Percentiles rank a stretch among this genome's conserved stretches.
Conservation (phyloP, 106 monocot genomes). For the Allium sativum region DNA sequence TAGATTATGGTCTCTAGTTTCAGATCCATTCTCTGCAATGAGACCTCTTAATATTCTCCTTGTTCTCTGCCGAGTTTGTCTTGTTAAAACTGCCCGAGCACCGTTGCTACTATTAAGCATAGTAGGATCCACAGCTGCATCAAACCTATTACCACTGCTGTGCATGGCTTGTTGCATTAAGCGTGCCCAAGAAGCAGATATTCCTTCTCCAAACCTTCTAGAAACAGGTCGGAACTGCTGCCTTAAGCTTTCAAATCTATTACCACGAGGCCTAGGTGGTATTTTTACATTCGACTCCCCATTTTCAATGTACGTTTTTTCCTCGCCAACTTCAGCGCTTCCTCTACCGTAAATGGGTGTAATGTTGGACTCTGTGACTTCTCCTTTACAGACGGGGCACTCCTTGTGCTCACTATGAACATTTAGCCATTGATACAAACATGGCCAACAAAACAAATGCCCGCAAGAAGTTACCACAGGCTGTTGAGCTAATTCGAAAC, state of each 20-base stretch:
- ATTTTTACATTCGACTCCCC: constrained; percentile 22
- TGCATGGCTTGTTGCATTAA: constrained; percentile 19
- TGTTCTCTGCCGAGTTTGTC: constrained; percentile 19
- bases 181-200: too few relatives aligned
- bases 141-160: not conserved
- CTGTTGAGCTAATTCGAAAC: constrained; percentile 47
- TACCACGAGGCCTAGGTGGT: constrained; percentile 49
- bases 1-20: constrained; percentile 1
- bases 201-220: constrained; percentile 17
- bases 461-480: constrained; percentile 76
- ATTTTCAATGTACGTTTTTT: not conserved
- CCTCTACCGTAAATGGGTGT: constrained; percentile 60
- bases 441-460: constrained; percentile 74
- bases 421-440: constrained; percentile 70
- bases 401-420: constrained; percentile 34
- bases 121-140: constrained; percentile 2
- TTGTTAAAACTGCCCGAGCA: constrained; percentile 12
- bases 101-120: constrained; percentile 1
- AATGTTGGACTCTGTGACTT: constrained; percentile 36
- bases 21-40: constrained; percentile 10
- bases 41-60: constrained; percentile 11
- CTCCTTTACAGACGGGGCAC: constrained; percentile 73
- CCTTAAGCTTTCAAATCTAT: constrained; percentile 35
- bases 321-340: constrained; percentile 6
- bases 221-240: constrained; percentile 31